Conservation (phyloP, 306 rosid species). For the Rosa rugosa region DNA sequence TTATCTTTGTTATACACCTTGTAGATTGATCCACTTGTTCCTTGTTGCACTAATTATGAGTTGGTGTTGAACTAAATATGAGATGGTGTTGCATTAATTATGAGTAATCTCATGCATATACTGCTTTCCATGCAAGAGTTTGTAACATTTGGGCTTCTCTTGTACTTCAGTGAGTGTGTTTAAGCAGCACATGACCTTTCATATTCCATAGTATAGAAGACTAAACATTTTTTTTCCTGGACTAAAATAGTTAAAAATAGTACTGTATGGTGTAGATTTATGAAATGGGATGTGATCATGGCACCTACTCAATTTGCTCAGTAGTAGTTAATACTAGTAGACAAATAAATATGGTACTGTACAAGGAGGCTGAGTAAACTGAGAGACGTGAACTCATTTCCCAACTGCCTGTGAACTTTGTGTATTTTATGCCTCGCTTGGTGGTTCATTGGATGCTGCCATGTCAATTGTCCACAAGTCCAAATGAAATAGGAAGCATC, state of each 20-base stretch:
- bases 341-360: neutral
- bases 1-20: conserved; percentile 19
- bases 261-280: neutral
- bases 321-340: neutral
- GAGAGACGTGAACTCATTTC: neutral
- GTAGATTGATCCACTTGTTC: conserved; percentile 14
- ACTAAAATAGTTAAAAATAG: neutral
- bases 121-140: conserved; percentile 17
- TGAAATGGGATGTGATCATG: neutral
- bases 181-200: conserved; percentile 1
- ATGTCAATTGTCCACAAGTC: neutral
- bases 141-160: conserved; percentile 13
- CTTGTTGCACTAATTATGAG: conserved; percentile 10
- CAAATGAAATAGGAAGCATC: neutral
- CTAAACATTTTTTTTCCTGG: neutral
- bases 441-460: neutral
- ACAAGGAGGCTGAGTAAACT: neutral
- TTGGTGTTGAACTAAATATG: neutral
- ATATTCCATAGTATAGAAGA: neutral
- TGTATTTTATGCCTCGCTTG: neutral
- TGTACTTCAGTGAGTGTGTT: conserved; percentile 6
- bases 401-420: neutral
- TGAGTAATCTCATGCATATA: conserved; percentile 14
- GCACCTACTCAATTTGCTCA: neutral
- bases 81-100: neutral